Evolutionary conservation across 805 yeast species (phyloP).

Genomic region (Clavispora asparagi): DNA sequence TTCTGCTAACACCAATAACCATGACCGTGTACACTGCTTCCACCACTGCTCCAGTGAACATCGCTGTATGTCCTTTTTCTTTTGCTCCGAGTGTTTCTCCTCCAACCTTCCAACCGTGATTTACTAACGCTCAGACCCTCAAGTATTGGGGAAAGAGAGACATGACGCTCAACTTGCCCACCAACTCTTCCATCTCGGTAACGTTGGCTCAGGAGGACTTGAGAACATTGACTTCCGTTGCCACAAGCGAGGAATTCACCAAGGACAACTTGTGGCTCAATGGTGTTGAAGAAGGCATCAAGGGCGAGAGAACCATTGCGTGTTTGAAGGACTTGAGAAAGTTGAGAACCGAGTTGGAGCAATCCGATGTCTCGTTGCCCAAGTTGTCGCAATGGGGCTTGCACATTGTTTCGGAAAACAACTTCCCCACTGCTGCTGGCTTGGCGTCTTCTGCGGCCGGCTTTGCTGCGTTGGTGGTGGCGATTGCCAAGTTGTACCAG

Average conservation of each 20-base stretch:
- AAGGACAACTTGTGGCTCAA: constrained; percentile 79
- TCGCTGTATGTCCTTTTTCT: constrained; percentile 61
- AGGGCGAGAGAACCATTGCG: constrained; percentile 57
- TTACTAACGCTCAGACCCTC: constrained; percentile 49
- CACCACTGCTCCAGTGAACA: constrained; percentile 94
- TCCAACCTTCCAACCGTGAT: no score
- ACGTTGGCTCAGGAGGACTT: constrained; percentile 88
- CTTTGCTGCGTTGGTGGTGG: constrained; percentile 88
- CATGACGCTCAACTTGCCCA: constrained; percentile 80
- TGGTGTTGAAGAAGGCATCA: constrained; percentile 72
- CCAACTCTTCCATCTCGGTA: constrained; percentile 93
- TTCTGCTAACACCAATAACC: background rate
- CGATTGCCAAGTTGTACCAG: constrained; percentile 80
- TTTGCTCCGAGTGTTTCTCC: background rate
- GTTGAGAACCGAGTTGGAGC: constrained; percentile 61
- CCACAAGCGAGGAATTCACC: constrained; percentile 52
- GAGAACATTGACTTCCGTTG: constrained; percentile 86
- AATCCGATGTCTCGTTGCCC: constrained; percentile 48
- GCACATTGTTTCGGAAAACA: constrained; percentile 86
- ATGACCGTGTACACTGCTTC: constrained; percentile 68
- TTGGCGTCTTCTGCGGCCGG: constrained; percentile 98
- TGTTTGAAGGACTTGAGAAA: constrained; percentile 72
- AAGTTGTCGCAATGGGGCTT: constrained; percentile 59
- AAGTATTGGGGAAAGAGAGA: constrained; percentile 99
- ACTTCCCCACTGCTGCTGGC: constrained; percentile 99